Evolutionary conservation across 345 rosid genomes (phyloP), one percentile per base, ranked within the genome.

Genomic region (Clausena lansium): DNA sequence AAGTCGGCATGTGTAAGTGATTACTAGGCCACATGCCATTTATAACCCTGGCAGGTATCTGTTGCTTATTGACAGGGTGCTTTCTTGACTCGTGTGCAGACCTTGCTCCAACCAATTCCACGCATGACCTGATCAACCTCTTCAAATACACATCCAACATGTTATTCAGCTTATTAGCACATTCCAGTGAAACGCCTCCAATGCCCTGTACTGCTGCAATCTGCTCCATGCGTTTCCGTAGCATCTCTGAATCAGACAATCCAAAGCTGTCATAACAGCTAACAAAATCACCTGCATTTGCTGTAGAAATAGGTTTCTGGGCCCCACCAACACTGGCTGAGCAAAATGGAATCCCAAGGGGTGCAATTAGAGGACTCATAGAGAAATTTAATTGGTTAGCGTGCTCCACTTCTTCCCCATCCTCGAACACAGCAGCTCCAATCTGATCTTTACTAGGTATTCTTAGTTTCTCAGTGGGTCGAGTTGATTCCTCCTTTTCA

Each of bases 161-260:
- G 65, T 77, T 86, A 72, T 93, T 93, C 83, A 97, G 83, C 57
- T 81, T 76, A 81, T 83, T 93, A 75, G 99, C 89, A 82, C 94
- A 93, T 81, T 91, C 98, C 73, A 80, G 9, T 6, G 99, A 93
- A 80, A 94, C 97, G 50, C 91, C 98, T 81, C 86, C 93, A 76
- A 97, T 83, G 54, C 93, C 98, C 78, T 97, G 98, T 17, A 83
- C 83, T 78, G 83, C 85, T n/a, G 88, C 97, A 63, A 91, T 88
- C 81, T 83, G 93, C 83, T 90, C 94, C 95, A 97, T 93, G 25
- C 92, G 89, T 78, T 86, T 89, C 83, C 90, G 89, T 85, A 97
- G 80, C 66, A 84, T 87, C 85, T 88, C 94, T 24, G 87, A 76
- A 65, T 85, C 91, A 77, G 86, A 85, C 85, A 97, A 86, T 61